Percentiles rank a stretch among this genome's conserved stretches.
phyloP scores from a whole-genome alignment of 768 basidiomycete species.

The Collybiopsis confluens region DNA sequence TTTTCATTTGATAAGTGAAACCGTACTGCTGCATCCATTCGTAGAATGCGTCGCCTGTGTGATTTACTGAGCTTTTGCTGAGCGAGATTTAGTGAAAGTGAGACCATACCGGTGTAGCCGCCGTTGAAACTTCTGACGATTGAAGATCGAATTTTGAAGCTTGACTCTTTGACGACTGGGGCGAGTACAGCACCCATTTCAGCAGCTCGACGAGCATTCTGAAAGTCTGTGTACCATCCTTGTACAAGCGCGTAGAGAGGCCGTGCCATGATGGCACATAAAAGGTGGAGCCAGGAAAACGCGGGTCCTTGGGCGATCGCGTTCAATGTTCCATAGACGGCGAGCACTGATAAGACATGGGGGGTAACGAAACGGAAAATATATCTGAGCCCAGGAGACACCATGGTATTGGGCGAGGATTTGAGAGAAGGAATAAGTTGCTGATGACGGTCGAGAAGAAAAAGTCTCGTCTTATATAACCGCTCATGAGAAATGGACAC shows the following conservation, averaged over 20 bases:
- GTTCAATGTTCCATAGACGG: not conserved
- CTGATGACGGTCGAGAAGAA: too few relatives aligned
- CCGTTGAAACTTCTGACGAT: not conserved
- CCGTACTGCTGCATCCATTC: constrained; percentile 9
- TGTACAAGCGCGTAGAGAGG: not conserved
- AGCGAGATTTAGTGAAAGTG: not conserved
- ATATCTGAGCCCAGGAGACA: not conserved
- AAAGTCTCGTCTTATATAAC: too few relatives aligned
- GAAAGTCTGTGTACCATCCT: not conserved
- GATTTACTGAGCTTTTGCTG: too few relatives aligned
- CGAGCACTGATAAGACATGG: not conserved
- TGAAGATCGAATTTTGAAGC: not conserved
- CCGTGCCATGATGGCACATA: not conserved
- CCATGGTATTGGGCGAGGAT: too few relatives aligned
- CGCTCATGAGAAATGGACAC: too few relatives aligned
- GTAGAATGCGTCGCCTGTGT: constrained; percentile 1
- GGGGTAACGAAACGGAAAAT: not conserved
- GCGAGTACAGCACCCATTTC: not conserved
- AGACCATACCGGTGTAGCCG: constrained; percentile 2
- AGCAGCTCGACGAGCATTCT: not conserved
- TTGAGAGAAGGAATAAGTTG: too few relatives aligned
- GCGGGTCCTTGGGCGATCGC: not conserved
- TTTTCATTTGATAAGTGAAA: not conserved
- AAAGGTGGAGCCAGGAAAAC: not conserved
- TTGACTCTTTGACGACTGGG: not conserved